Percentiles rank a stretch among this genome's conserved stretches.
Conservation (phyloP, 306 rosid species). For the Fragaria ananassa region DNA sequence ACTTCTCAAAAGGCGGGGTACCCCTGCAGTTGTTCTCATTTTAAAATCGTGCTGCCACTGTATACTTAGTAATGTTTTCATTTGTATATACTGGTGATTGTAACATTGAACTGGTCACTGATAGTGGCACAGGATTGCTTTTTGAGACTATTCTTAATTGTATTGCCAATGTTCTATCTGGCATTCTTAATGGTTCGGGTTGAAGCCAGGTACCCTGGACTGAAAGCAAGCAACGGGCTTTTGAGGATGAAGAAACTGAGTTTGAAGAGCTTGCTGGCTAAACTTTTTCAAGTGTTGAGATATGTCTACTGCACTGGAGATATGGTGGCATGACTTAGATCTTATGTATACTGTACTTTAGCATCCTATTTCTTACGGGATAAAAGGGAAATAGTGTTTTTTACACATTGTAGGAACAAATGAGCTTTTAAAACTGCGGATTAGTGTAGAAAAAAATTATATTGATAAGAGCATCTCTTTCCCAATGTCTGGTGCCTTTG, state of each 20-base stretch:
- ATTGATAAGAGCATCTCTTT: slow-evolving; percentile 4
- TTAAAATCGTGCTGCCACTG: slow-evolving; percentile 50
- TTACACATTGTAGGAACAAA: slow-evolving; percentile 24
- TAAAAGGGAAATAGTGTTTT: slow-evolving; percentile 7
- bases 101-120: slow-evolving; percentile 58
- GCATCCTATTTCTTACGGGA: slow-evolving; percentile 10
- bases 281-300: slow-evolving; percentile 1
- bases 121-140: slow-evolving; percentile 48
- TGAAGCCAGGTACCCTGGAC: slow-evolving; percentile 14
- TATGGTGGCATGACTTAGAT: background rate
- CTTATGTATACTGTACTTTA: slow-evolving; percentile 28
- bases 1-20: slow-evolving; percentile 39
- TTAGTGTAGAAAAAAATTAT: background rate
- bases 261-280: background rate
- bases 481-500: background rate
- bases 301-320: background rate
- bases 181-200: slow-evolving; percentile 19
- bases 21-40: slow-evolving; percentile 37
- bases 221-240: slow-evolving; percentile 10
- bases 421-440: slow-evolving; percentile 29
- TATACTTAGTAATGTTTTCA: slow-evolving; percentile 22
- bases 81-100: slow-evolving; percentile 70
- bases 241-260: background rate
- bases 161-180: slow-evolving; percentile 35
- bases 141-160: slow-evolving; percentile 32